phyloP scores from a whole-genome alignment of 208 protist species.

The Trypanosoma melophagium region DNA sequence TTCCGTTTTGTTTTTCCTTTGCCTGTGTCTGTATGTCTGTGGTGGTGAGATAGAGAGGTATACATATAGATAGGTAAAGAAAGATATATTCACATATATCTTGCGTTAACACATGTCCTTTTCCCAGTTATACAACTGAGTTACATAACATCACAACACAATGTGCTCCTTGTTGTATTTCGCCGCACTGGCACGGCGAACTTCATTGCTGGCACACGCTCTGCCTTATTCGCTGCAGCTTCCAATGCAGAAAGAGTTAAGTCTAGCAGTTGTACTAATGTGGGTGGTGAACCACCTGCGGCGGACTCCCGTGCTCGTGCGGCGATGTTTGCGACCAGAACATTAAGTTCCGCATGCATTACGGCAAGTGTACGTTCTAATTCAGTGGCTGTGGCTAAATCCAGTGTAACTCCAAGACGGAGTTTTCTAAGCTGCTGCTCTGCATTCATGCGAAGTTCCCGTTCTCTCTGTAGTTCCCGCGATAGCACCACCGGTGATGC shows the following conservation, averaged over 20 bases:
- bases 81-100: no score
- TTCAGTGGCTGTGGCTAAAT: constrained; percentile 38
- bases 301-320: constrained; percentile 42
- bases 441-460: constrained; percentile 39
- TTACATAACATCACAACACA: constrained; percentile 28
- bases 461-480: constrained; percentile 45
- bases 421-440: constrained; percentile 56
- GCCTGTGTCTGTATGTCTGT: no score
- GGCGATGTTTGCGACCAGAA: constrained; percentile 59
- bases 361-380: constrained; percentile 50
- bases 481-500: constrained; percentile 6
- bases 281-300: constrained; percentile 32
- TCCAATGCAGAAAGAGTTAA: constrained; percentile 66
- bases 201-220: constrained; percentile 48
- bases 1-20: no score
- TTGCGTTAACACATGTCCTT: no score
- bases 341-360: constrained; percentile 69
- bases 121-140: no score
- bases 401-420: constrained; percentile 48
- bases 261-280: constrained; percentile 62
- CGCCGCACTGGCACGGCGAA: constrained; percentile 43
- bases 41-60: no score
- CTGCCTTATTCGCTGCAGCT: constrained; percentile 26
- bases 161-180: constrained; percentile 14
- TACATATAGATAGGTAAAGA: constrained; percentile 12